Evolutionary conservation across 208 protist species (phyloP).

Genomic region (Acanthamoeba divionensis): DNA sequence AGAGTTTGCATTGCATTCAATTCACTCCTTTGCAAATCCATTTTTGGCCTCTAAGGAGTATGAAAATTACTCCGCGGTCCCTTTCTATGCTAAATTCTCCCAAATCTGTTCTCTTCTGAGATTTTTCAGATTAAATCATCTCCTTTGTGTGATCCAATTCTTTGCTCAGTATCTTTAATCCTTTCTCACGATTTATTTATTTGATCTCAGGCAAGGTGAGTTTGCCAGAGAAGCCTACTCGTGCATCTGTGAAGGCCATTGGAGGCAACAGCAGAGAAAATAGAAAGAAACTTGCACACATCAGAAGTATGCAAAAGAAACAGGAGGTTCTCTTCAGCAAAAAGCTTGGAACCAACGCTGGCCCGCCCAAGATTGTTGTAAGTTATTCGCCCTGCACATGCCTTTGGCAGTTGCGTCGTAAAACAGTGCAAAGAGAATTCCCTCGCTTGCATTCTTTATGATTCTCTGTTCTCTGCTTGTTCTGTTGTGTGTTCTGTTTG

Average conservation of each 20-base stretch:
- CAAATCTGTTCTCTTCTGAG: not conserved
- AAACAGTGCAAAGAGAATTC: not conserved
- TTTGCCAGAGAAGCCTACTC: not conserved
- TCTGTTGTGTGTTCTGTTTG: not conserved
- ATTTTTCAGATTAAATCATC: not conserved
- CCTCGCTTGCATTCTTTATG: not conserved
- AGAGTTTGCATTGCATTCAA: not conserved
- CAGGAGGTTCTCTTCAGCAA: conserved; percentile 57
- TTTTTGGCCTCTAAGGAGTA: not conserved
- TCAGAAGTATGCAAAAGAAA: conserved; percentile 41
- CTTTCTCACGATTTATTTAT: not conserved
- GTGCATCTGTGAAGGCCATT: not conserved
- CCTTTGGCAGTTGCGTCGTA: not conserved
- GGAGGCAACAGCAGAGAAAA: not conserved
- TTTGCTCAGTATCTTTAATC: not conserved
- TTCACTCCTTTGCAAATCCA: not conserved
- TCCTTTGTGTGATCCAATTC: not conserved
- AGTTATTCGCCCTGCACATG: not conserved
- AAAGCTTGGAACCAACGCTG: not conserved
- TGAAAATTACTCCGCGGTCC: not conserved
- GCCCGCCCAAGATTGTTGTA: conserved; percentile 53
- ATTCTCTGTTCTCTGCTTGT: not conserved
- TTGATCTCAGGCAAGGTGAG: conserved; percentile 24
- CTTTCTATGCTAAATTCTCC: not conserved
- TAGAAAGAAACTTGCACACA: conserved; percentile 42